Conservation (phyloP, 2,329 filamentous ascomycete genomes). For the Nothopassalora personata region DNA sequence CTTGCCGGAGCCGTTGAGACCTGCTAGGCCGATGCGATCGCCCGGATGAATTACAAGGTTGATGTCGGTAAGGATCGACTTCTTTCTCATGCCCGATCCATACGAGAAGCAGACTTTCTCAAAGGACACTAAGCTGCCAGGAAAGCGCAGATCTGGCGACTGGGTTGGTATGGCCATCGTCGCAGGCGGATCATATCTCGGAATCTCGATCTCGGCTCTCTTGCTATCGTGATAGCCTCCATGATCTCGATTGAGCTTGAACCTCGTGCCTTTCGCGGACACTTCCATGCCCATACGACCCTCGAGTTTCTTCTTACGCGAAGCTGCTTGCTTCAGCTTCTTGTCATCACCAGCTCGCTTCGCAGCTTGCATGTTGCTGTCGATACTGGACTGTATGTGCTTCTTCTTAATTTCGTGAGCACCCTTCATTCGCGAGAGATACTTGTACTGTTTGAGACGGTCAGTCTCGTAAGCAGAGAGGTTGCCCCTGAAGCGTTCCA, state of each 20-base stretch:
- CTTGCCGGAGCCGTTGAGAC: constrained; percentile 77
- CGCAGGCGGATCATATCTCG: constrained; percentile 52
- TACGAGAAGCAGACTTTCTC: constrained; percentile 67
- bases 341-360: constrained; percentile 77
- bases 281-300: constrained; percentile 74
- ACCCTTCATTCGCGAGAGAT: constrained; percentile 70
- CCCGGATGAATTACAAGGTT: constrained; percentile 66
- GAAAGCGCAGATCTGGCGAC: constrained; percentile 39
- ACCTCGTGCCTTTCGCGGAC: constrained; percentile 63
- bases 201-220: constrained; percentile 67
- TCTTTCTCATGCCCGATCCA: constrained; percentile 33
- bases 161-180: constrained; percentile 53
- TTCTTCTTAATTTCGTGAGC: constrained; percentile 75
- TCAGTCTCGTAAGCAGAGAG: constrained; percentile 68
- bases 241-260: constrained; percentile 74
- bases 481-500: constrained; percentile 71
- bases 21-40: constrained; percentile 68
- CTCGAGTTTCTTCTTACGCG: constrained; percentile 77
- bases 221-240: constrained; percentile 51
- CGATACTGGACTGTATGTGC: constrained; percentile 74
- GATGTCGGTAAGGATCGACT: constrained; percentile 56
- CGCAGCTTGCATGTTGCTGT: constrained; percentile 67
- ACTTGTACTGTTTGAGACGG: constrained; percentile 36
- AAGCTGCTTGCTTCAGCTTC: constrained; percentile 79
- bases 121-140: constrained; percentile 63